Conservation (phyloP, 2,329 filamentous ascomycete species). For the Escovopsis sp. region DNA sequence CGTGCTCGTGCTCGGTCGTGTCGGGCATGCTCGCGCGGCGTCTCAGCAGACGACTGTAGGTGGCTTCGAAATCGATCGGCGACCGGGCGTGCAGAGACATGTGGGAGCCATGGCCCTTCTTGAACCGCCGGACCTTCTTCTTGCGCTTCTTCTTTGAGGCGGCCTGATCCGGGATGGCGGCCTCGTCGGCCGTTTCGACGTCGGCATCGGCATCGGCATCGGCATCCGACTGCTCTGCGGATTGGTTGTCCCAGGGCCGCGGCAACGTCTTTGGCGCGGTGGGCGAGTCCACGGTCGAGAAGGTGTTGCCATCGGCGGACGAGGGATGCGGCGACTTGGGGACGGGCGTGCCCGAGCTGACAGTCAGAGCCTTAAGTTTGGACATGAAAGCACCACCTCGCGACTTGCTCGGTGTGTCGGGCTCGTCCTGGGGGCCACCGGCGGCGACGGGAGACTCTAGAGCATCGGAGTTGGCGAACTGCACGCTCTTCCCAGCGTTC, state of each 20-base stretch:
- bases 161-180: constrained; percentile 25
- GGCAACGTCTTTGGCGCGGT: constrained; percentile 28
- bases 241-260: constrained; percentile 38
- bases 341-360: constrained; percentile 31
- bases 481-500: constrained; percentile 45
- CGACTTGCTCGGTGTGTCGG: constrained; percentile 43
- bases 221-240: constrained; percentile 32
- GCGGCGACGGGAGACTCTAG: constrained; percentile 35
- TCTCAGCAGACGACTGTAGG: constrained; percentile 36
- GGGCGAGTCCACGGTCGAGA: constrained; percentile 32
- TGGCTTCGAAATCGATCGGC: constrained; percentile 25
- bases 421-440: constrained; percentile 49
- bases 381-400: constrained; percentile 57
- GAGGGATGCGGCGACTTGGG: constrained; percentile 24
- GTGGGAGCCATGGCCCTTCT: constrained; percentile 43
- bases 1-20: constrained; percentile 41
- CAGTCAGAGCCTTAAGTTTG: constrained; percentile 61
- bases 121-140: constrained; percentile 45
- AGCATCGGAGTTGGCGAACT: constrained; percentile 50
- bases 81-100: constrained; percentile 48
- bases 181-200: constrained; percentile 73
- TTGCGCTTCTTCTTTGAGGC: constrained; percentile 35
- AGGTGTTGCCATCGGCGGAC: constrained; percentile 23
- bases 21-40: constrained; percentile 55
- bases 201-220: constrained; percentile 49